These are phyloP conservation scores for Wickerhamiella cacticola DNA, from an alignment of 805 yeast genomes.

Conservation along the genomic window DNA sequence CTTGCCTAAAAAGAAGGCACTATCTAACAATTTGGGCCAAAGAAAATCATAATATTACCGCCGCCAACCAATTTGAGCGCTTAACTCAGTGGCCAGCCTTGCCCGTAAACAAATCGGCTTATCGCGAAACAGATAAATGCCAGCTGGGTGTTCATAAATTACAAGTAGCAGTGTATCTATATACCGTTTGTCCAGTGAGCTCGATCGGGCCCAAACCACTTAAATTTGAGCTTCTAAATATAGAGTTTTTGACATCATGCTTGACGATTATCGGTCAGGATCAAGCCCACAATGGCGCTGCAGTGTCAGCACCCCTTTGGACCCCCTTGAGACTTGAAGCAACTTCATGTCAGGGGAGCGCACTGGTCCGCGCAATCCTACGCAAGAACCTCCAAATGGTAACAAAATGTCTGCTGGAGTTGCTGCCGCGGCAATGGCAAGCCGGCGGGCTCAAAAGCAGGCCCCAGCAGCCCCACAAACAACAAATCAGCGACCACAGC, in stretches of 20 bases:
- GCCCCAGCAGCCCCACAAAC: neutral
- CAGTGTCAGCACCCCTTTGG: slow-evolving; percentile 2
- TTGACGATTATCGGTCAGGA: too few relatives aligned
- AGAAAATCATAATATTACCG: too few relatives aligned
- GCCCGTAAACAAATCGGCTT: too few relatives aligned
- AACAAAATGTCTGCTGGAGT: neutral
- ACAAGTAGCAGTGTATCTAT: too few relatives aligned
- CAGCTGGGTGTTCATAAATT: too few relatives aligned
- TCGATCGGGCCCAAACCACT: neutral
- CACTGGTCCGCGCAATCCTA: neutral
- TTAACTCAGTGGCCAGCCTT: too few relatives aligned
- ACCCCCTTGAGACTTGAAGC: neutral
- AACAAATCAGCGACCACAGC: neutral
- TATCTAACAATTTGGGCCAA: too few relatives aligned
- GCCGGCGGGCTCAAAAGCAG: slow-evolving; percentile 3
- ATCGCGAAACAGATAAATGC: too few relatives aligned
- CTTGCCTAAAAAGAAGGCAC: too few relatives aligned
- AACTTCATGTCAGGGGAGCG: slow-evolving; percentile 1
- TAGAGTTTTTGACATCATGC: neutral
- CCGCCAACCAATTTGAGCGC: too few relatives aligned
- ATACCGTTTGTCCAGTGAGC: neutral
- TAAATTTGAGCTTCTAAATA: neutral
- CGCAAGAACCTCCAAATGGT: neutral
- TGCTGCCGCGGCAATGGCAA: slow-evolving; percentile 8
- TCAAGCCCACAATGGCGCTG: neutral